A percentile compares a stretch with the other conserved stretches of the same genome.
Evolutionary conservation across 116 monocot species (phyloP).

Genomic region (Dioscorea cayenensis): DNA sequence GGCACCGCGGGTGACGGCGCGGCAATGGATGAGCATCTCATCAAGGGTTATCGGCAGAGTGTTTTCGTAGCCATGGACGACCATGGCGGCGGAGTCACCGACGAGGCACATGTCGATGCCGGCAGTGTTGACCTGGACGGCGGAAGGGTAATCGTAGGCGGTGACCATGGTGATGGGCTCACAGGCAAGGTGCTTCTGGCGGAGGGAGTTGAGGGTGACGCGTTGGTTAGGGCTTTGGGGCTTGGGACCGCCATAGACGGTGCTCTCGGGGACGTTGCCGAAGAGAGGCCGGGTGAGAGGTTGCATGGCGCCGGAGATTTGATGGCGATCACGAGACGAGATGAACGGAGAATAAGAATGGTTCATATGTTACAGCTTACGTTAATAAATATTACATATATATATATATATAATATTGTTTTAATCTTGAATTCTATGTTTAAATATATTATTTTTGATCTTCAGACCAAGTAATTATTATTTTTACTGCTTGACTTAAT

Average conservation of each 20-base stretch:
- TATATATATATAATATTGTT: too few relatives aligned
- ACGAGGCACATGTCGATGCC: conserved; percentile 87
- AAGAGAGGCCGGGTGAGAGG: neutral
- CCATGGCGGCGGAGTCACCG: conserved; percentile 97
- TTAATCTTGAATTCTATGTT: too few relatives aligned
- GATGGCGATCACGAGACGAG: too few relatives aligned
- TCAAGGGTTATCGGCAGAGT: conserved; percentile 91
- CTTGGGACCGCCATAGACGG: conserved; percentile 87
- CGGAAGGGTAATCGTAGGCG: conserved; percentile 95
- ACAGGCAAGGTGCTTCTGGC: conserved; percentile 59
- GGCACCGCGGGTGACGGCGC: conserved; percentile 82
- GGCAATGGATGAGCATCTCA: conserved; percentile 86
- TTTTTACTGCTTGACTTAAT: too few relatives aligned
- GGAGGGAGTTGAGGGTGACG: conserved; percentile 58
- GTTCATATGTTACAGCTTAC: too few relatives aligned
- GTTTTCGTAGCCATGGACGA: conserved; percentile 96
- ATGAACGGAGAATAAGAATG: too few relatives aligned
- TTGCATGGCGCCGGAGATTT: neutral
- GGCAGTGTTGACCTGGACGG: conserved; percentile 71
- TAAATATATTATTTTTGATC: too few relatives aligned
- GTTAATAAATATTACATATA: too few relatives aligned
- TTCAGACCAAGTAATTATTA: too few relatives aligned
- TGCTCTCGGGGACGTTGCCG: conserved; percentile 61
- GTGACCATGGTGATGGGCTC: conserved; percentile 92
- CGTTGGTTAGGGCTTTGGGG: conserved; percentile 39